Base-by-base conservation (phyloP, 331 rosid genomes). In the Acacia concinna region DNA sequence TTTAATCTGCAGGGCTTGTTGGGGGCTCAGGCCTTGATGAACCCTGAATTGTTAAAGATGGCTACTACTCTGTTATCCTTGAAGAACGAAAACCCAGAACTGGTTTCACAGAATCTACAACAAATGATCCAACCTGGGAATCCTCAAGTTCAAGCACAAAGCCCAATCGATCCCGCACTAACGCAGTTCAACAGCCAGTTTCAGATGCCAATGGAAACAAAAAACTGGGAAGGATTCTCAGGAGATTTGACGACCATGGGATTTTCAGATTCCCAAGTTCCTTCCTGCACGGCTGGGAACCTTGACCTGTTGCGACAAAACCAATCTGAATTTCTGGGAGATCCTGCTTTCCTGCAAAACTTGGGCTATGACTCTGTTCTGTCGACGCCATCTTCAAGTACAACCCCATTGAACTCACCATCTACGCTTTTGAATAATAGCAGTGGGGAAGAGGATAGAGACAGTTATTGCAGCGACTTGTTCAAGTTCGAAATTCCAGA, bases 401-500 rank as follows among this genome's bases (percentile, higher is more conserved):
- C 90, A 11, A 82, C 89, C 51, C 89, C 84, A 0, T 81, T 89
- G 85, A 86, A 88, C 77, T 91, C 96, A 2, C 81, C 94, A 15
- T 85, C 93, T 0, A 88, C 87, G 2, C 56, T 71, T 56, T 77
- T 78, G 41, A 84, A 83, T 37, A 81, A 83, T 43, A 81, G 85
- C 84, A 38, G 86, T 82, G 64, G 81, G 2, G 97, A 91, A 82
- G 91, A 91, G 64, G 97, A 91, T 80, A 86, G 79, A 49, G 89
- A 89, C 12, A 91, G 91, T 77, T 86, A 66, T 71, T 84, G 91
- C 81, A 86, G 94, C 81, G 81, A 82, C 75, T 84, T 86, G 76
- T 87, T 88, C 75, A 85, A 91, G 81, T 93, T 93, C 34, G 90
- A 87, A 77, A 86, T 91, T 77, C 97, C 97, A 5, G 91, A 87